Conservation (phyloP, 352 stramenopile species). For the Globisporangium splendens region DNA sequence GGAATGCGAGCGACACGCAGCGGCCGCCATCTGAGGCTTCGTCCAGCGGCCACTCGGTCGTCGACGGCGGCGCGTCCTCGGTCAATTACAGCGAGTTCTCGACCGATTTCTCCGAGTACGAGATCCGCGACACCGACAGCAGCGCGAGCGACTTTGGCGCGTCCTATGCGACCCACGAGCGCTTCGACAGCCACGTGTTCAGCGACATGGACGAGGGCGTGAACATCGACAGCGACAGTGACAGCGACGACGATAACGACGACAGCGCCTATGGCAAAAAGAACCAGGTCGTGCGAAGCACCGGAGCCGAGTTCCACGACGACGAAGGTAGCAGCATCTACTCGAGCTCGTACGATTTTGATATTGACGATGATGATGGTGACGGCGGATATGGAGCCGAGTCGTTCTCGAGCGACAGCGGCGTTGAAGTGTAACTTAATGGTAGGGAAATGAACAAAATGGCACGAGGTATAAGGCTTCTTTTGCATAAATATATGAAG, state of each 20-base stretch:
- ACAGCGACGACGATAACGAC: slow-evolving; percentile 8
- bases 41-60: background rate
- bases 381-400: background rate
- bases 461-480: no score
- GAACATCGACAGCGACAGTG: slow-evolving; percentile 16
- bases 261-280: no score
- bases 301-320: background rate
- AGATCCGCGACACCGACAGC: slow-evolving; percentile 3
- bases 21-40: slow-evolving; percentile 5
- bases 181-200: slow-evolving; percentile 37
- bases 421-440: slow-evolving; percentile 8
- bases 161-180: background rate
- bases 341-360: slow-evolving; percentile 1
- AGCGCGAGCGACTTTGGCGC: slow-evolving; percentile 19
- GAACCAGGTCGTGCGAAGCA: background rate
- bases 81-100: slow-evolving; percentile 15
- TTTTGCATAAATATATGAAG: no score
- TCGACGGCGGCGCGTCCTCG: slow-evolving; percentile 9
- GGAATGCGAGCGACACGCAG: slow-evolving; percentile 20
- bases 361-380: slow-evolving; percentile 1
- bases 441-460: no score
- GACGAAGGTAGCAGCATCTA: background rate
- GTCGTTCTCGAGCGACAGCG: slow-evolving; percentile 9
- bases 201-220: slow-evolving; percentile 14
- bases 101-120: slow-evolving; percentile 15